Base-by-base conservation (phyloP, 768 basidiomycete species). In the Hypholoma sublateritium region DNA sequence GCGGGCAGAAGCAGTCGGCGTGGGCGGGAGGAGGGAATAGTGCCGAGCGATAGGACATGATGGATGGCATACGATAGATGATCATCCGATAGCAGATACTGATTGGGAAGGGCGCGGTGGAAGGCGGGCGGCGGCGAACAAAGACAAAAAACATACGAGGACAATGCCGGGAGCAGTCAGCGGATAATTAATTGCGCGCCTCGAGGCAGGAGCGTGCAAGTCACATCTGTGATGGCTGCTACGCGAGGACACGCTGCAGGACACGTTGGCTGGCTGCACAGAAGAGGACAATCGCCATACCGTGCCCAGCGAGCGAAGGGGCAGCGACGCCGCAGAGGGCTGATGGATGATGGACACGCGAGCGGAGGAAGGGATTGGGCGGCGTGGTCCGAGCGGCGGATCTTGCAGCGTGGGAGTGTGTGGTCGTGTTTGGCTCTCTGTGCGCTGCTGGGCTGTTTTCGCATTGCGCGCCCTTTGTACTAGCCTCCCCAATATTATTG, bases 211-310 rank as follows among this genome's bases (percentile, higher is more conserved):
- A 25, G 24, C 24, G 32, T 24, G 46, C 13, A 47, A 28, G 46
- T 47, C 46, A 47, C 46, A 47, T 47, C 25, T 21, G 53, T 46
- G 49, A 52, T 36, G 28, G 25, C 43, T 59, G 61, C 54, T 60
- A 52, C 22, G 48, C 55, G 60, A 63, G 61, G 62, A 59, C 74
- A 75, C 72, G 76, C 66, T 74, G 76, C 71, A 70, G 53, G 68
- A 70, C 75, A 76, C 75, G 74, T 74, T 76, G 74, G 28, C 28
- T 5, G 9, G 9, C 28, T 7, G 28, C 28, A 32, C 28, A 32
- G 28, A 32, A 32, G 6, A 9, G 9, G 28, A 32, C 28, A 32
- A 32, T 32, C 28, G 28, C 28, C 28, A 32, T 32, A 32, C 9
- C 28, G 28, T 32, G 5, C 9, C 28, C 28, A 32, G 28, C 6